A percentile compares a stretch with the other conserved stretches of the same genome.
These are phyloP conservation scores for Leucocoprinus leucothites DNA, from an alignment of 768 basidiomycete species.

Conservation along the genomic window DNA sequence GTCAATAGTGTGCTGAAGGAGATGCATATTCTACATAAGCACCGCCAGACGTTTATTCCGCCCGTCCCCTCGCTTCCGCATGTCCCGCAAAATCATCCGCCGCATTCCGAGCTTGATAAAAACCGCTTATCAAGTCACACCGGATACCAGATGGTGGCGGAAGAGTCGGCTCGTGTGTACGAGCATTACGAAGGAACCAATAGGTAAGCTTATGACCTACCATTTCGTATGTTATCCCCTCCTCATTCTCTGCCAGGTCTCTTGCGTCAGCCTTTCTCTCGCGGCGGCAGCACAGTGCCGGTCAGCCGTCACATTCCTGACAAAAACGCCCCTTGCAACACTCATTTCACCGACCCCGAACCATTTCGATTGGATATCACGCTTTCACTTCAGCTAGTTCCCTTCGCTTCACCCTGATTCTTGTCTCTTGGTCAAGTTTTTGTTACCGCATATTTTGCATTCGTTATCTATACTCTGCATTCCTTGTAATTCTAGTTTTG, in stretches of 20 bases:
- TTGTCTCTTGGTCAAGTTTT: not conserved
- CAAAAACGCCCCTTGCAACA: constrained; percentile 1
- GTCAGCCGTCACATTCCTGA: not conserved
- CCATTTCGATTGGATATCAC: not conserved
- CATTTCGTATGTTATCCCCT: not conserved
- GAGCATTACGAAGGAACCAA: constrained; percentile 64
- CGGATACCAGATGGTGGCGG: constrained; percentile 8
- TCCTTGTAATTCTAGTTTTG: constrained; percentile 9
- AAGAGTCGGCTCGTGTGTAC: constrained; percentile 46
- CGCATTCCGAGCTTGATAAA: constrained; percentile 6
- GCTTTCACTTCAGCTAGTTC: not conserved
- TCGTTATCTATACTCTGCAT: constrained; percentile 8
- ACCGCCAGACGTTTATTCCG: constrained; percentile 48
- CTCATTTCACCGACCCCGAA: not conserved
- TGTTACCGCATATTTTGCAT: constrained; percentile 13
- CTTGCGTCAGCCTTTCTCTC: constrained; percentile 65
- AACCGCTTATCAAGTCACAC: not conserved
- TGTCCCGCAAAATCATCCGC: not conserved
- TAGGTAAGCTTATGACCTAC: constrained; percentile 36
- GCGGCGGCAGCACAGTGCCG: constrained; percentile 44
- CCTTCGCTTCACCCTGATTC: constrained; percentile 4
- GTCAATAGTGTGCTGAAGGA: constrained; percentile 68
- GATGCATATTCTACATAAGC: constrained; percentile 65
- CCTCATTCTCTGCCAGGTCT: constrained; percentile 37
- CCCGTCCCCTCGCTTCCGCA: constrained; percentile 12